A percentile compares a stretch with the other conserved stretches of the same genome.
These are phyloP conservation scores for Juglanconis oblonga DNA, from an alignment of 2,329 filamentous ascomycete genomes.

Conservation along the genomic window DNA sequence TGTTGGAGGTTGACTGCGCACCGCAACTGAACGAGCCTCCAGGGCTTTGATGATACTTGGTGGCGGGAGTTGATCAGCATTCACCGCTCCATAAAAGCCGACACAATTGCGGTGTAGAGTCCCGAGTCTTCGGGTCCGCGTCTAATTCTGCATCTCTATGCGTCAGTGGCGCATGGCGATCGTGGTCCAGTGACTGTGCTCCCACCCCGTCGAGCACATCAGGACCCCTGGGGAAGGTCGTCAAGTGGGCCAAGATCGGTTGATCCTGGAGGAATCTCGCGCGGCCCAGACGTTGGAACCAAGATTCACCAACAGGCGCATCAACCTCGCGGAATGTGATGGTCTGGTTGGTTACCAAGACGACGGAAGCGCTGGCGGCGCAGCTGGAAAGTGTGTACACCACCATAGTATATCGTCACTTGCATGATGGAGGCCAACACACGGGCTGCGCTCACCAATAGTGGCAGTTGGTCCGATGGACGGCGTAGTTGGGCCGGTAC, in stretches of 20 bases:
- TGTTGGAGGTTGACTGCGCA: no score
- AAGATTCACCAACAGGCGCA: background rate
- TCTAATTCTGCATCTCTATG: background rate
- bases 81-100: background rate
- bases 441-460: background rate
- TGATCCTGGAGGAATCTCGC: background rate
- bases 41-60: no score
- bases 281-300: background rate
- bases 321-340: background rate
- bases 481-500: background rate
- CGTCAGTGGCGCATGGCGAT: background rate
- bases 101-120: background rate
- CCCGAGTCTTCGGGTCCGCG: background rate
- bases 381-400: background rate
- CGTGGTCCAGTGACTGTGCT: no score
- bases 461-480: background rate
- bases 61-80: background rate
- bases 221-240: background rate
- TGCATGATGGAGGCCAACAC: background rate
- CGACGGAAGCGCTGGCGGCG: background rate
- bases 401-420: no score
- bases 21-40: no score
- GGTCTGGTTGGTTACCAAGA: background rate
- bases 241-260: background rate
- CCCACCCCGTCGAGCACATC: no score